These are phyloP conservation scores for Dicorynia guianensis DNA, from an alignment of 306 rosid species.

Conservation along the genomic window DNA sequence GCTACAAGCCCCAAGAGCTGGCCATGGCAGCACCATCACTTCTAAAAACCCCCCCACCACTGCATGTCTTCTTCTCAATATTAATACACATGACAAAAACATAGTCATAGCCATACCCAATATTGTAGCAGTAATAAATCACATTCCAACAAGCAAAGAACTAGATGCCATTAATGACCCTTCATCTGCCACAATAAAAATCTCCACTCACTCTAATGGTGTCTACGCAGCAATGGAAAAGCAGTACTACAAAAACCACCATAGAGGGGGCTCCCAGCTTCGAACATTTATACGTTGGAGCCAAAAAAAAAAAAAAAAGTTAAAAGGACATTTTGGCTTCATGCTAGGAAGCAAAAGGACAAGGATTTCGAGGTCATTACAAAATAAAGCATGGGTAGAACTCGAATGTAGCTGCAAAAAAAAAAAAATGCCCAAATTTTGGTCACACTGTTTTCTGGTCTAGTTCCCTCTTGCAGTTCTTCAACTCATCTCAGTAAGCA, in stretches of 20 bases:
- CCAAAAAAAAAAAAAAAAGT: slow-evolving; percentile 40
- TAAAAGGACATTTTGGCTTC: slow-evolving; percentile 61
- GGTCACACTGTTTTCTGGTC: neutral
- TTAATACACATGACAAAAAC: slow-evolving; percentile 17
- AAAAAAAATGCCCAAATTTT: slow-evolving; percentile 32
- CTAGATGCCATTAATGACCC: slow-evolving; percentile 46
- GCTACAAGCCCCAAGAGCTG: slow-evolving; percentile 25
- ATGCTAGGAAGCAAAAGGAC: slow-evolving; percentile 59
- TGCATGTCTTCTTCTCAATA: neutral
- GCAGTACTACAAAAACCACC: neutral
- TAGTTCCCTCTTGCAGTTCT: neutral
- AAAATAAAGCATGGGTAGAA: slow-evolving; percentile 49
- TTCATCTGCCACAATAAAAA: slow-evolving; percentile 2
- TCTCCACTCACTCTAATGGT: neutral
- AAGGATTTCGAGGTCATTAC: slow-evolving; percentile 51
- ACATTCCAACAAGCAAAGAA: slow-evolving; percentile 27
- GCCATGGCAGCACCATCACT: neutral
- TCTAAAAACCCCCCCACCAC: slow-evolving; percentile 22
- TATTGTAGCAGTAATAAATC: slow-evolving; percentile 5
- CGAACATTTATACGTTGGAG: slow-evolving; percentile 1
- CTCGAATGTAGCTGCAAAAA: slow-evolving; percentile 32
- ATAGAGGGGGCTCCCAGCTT: slow-evolving; percentile 20
- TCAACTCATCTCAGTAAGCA: slow-evolving; percentile 53
- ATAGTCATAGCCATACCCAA: neutral
- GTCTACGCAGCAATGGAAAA: slow-evolving; percentile 11